phyloP scores from a whole-genome alignment of 2,329 filamentous ascomycete genomes.

The Metarhizium brunneum region DNA sequence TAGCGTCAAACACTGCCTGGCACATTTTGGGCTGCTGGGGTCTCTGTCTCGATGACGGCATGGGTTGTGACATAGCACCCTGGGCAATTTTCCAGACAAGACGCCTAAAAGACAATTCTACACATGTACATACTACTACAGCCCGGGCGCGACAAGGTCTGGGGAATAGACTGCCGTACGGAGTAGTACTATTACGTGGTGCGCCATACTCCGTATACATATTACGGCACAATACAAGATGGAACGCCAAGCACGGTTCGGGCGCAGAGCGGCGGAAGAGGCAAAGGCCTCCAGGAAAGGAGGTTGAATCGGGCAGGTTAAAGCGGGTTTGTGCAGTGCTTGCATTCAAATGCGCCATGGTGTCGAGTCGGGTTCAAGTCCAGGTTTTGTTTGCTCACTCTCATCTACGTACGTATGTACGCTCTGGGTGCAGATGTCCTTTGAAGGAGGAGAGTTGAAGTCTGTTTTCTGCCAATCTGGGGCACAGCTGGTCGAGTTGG shows the following conservation, averaged over 20 bases:
- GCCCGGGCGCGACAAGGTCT: not conserved
- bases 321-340: not conserved
- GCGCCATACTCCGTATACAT: not conserved
- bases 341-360: not conserved
- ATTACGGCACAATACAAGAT: not conserved
- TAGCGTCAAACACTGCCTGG: not conserved
- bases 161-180: not conserved
- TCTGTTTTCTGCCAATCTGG: not conserved
- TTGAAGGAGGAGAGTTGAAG: not conserved
- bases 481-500: not conserved
- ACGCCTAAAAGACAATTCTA: too few relatives aligned
- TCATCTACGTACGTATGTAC: too few relatives aligned
- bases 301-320: not conserved
- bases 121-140: too few relatives aligned
- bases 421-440: too few relatives aligned
- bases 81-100: too few relatives aligned
- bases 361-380: not conserved
- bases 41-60: not conserved
- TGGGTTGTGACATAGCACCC: not conserved
- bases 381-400: not conserved
- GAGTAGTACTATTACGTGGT: not conserved
- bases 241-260: not conserved
- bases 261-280: not conserved
- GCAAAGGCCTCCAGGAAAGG: not conserved
- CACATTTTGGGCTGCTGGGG: not conserved